Evolutionary conservation across 1,284 basidiomycete species (phyloP), one percentile per base, ranked within the genome.

Genomic region (Ustilago esculenta): DNA sequence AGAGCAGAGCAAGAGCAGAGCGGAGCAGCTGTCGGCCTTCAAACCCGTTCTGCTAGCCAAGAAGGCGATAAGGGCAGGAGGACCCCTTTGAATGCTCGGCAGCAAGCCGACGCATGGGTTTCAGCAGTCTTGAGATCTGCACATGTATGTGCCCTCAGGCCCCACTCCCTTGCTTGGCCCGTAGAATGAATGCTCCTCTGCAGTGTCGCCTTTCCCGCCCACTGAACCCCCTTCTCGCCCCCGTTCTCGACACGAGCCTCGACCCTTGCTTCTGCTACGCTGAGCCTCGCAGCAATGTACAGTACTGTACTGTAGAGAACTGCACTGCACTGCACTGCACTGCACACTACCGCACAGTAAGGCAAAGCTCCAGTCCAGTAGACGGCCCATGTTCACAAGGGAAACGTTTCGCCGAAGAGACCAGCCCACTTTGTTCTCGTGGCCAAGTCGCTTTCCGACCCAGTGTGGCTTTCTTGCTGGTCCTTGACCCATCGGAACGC

Each of bases 241-340:
- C 24, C 20, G 4, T 37, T 20, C 35, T 52, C 12, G 27, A 23
- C 17, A 41, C 43, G 43, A 46, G 43, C 48, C 37, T 41, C 42
- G 56, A 44, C 56, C 56, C 56, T 51, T 58, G 56, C 48, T 43
- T 48, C 39, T 58, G 35, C 25, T 41, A 56, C 29, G 36, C 5
- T 9, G 25, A 35, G 21, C 14, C 36, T 40, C 32, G 43, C 44
- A 32, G 33, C 29, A 24, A 12, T n/a, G n/a, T n/a, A n/a, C 27
- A 29, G 27, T 12, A 29, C 27, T 12, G 25, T 25, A 29, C n/a
- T n/a, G n/a, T n/a, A n/a, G n/a, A n/a, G n/a, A n/a, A n/a, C n/a
- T n/a, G n/a, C n/a, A n/a, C n/a, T n/a, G n/a, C n/a, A n/a, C n/a
- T n/a, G n/a, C n/a, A n/a, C n/a, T n/a, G n/a, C n/a, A n/a, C n/a